Conservation (phyloP, 495 filamentous ascomycete genomes). For the Penicillium robsamsonii region DNA sequence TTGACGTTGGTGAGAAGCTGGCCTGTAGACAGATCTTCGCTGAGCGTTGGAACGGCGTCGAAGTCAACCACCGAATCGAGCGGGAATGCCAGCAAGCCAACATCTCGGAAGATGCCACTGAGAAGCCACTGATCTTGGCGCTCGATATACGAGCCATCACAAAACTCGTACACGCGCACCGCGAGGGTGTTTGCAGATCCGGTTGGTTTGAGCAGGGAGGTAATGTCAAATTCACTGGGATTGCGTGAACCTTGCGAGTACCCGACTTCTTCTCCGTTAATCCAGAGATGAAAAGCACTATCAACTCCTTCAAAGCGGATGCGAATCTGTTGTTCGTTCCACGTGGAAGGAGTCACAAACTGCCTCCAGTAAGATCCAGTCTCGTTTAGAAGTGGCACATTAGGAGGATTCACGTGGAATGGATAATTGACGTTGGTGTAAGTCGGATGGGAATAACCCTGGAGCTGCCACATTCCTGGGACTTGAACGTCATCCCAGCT, state of each 20-base stretch:
- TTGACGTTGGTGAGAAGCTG: constrained; percentile 33
- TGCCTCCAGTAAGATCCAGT: constrained; percentile 55
- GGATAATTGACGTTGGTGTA: constrained; percentile 62
- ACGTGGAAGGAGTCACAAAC: constrained; percentile 43
- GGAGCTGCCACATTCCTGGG: constrained; percentile 67
- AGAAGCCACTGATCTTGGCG: constrained; percentile 60
- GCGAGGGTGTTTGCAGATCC: constrained; percentile 47
- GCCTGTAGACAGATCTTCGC: constrained; percentile 48
- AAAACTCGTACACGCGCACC: constrained; percentile 61
- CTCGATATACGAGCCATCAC: constrained; percentile 62
- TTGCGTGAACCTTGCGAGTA: constrained; percentile 67
- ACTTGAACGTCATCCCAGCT: constrained; percentile 53
- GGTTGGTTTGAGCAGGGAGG: constrained; percentile 34
- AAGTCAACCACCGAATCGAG: constrained; percentile 11
- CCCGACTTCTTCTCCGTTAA: constrained; percentile 57
- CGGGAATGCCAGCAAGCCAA: constrained; percentile 58
- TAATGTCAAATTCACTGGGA: constrained; percentile 62
- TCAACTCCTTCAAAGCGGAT: constrained; percentile 67
- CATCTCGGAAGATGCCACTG: constrained; percentile 65
- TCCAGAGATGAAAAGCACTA: constrained; percentile 63
- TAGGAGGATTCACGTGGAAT: constrained; percentile 56
- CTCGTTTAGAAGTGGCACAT: constrained; percentile 51
- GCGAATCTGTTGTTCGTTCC: constrained; percentile 42
- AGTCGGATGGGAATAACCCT: constrained; percentile 58
- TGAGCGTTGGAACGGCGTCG: constrained; percentile 31